phyloP scores from a whole-genome alignment of 177 flowering plant species.

The Vitis hybrid region DNA sequence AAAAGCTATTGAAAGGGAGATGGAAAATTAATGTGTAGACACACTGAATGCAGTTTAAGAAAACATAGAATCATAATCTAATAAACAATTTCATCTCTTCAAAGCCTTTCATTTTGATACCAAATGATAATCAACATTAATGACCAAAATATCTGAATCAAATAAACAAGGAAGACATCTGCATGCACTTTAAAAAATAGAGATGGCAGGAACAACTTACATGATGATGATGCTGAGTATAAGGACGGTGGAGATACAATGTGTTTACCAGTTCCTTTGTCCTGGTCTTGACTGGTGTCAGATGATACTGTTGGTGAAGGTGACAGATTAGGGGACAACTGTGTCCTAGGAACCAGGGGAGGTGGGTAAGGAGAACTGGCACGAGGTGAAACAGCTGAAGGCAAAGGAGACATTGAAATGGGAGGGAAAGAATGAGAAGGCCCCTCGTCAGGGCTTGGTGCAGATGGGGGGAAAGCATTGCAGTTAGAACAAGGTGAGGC shows the following conservation, averaged over 20 bases:
- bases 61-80: not conserved
- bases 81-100: not conserved
- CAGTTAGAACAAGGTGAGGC: constrained; percentile 25
- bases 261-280: constrained; percentile 5
- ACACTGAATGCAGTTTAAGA: not conserved
- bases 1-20: not conserved
- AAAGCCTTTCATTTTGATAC: not conserved
- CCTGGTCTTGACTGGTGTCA: constrained; percentile 20
- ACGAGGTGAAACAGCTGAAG: constrained; percentile 5
- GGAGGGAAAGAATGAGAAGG: constrained; percentile 24
- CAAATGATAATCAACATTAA: not conserved
- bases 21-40: not conserved
- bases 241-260: constrained; percentile 21
- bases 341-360: constrained; percentile 5
- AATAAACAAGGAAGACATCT: not conserved
- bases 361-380: constrained; percentile 10
- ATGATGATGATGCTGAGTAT: constrained; percentile 14
- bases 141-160: not conserved
- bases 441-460: constrained; percentile 21
- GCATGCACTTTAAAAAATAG: too few relatives aligned
- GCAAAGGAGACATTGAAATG: not conserved
- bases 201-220: constrained; percentile 26
- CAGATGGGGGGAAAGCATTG: constrained; percentile 2
- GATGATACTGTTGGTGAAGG: constrained; percentile 28
- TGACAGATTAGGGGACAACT: constrained; percentile 23